Evolutionary conservation across 352 stramenopile genomes (phyloP), one percentile per base, ranked within the genome.

Genomic region (Phytophthora nicotianae): DNA sequence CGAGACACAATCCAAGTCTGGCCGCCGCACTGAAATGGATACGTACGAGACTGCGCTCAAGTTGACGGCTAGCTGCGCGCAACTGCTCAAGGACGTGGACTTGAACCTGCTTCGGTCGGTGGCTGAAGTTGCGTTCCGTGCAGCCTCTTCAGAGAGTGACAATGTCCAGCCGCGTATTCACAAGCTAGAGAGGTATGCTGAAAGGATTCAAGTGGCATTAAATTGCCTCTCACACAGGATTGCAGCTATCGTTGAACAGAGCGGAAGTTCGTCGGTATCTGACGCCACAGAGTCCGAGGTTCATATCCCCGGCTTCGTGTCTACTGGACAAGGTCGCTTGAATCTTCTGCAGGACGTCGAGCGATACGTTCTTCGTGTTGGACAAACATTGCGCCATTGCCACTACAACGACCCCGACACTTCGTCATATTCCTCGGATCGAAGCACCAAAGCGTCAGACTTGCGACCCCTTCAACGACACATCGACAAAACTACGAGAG

Each of bases 11-110:
- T 17, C 33, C 0, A 37, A 37, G 27, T 11, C 16, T 9, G 23
- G 5, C 6, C 29, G 2, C 13, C 20, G 16, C 2, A 38, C 52
- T 16, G 40, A 50, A 46, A 29, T 52, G 17, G 41, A 52, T 20
- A 29, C 52, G 20, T 60, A 60, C 27, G 52, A 52, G 20, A 23
- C 32, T 13, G 42, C 52, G 33, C 42, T 60, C 24, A 52, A 60
- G 21, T 14, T 37, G 40, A 50, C 13, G 20, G 32, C 19, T 10
- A 14, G 9, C 29, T 9, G 20, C 11, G 40, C 41, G 17, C 52
- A 60, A 27, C 19, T 60, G 19, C 41, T 60, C 11, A 61, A 84
- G 78, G 83, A 90, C 23, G 83, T 60, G 41, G 52, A 60, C 29
- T 16, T 60, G 14, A 60, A 52, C 14, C 43, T 60, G 10, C 20